Percentiles rank a stretch among this genome's conserved stretches.
These are phyloP conservation scores for Glycine latifolia DNA, from an alignment of 306 rosid species.

Conservation along the genomic window DNA sequence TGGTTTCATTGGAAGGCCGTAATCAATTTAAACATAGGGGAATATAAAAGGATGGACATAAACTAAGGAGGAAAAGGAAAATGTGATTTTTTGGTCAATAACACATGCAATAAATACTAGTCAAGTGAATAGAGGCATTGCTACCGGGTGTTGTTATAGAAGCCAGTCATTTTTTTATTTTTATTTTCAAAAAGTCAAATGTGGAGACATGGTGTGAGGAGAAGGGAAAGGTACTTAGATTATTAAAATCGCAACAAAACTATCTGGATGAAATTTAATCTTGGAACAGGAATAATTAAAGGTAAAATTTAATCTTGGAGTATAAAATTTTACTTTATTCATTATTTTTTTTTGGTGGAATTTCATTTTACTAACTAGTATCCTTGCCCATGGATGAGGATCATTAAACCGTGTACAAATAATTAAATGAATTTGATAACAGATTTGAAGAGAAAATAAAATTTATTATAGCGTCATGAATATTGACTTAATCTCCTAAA, in stretches of 20 bases:
- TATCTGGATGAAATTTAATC: not conserved
- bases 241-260: not conserved
- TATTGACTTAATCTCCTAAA: too few species aligned
- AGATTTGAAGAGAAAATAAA: not conserved
- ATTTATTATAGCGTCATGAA: too few species aligned
- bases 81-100: not conserved
- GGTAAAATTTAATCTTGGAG: not conserved
- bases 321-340: too few species aligned
- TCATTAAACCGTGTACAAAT: not conserved
- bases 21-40: slow-evolving; percentile 21
- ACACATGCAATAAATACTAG: not conserved
- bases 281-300: not conserved
- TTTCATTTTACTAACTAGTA: too few species aligned
- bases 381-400: not conserved
- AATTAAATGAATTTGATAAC: slow-evolving; percentile 11
- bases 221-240: not conserved
- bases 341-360: too few species aligned
- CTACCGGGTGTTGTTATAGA: not conserved
- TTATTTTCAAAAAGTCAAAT: not conserved
- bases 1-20: slow-evolving; percentile 25
- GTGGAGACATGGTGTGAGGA: not conserved
- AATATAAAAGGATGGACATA: slow-evolving; percentile 34
- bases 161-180: not conserved
- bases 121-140: not conserved
- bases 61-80: slow-evolving; percentile 12